Evolutionary conservation across 2,329 filamentous ascomycete species (phyloP).

Genomic region (Chaetomium strumarium): DNA sequence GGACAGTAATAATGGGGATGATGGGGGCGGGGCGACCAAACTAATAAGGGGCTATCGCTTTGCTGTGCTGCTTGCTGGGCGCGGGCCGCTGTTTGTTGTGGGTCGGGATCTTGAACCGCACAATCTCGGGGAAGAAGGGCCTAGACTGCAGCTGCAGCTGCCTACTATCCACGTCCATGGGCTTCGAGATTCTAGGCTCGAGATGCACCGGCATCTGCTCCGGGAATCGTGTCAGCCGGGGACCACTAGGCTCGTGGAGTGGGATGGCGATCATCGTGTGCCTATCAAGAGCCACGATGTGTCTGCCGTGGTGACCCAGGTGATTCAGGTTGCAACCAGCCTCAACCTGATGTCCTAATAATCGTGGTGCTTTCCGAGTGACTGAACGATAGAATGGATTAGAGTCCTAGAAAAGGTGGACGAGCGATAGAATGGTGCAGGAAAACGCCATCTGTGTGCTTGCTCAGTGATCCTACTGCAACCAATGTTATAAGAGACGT

Average conservation of each 20-base stretch:
- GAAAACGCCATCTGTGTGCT: too few species aligned
- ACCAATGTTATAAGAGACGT: too few species aligned
- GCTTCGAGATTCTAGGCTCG: conserved; percentile 51
- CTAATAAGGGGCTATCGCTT: conserved; percentile 46
- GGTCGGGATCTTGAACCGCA: conserved; percentile 28
- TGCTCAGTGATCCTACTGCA: too few species aligned
- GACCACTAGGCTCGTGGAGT: conserved; percentile 56
- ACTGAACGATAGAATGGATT: too few species aligned
- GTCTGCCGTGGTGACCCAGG: conserved; percentile 17
- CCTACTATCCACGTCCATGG: conserved; percentile 67
- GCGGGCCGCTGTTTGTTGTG: conserved; percentile 48
- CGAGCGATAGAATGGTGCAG: too few species aligned
- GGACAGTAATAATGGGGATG: conserved; percentile 16
- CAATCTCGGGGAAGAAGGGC: not conserved
- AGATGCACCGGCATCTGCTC: conserved; percentile 51
- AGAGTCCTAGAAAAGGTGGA: too few species aligned
- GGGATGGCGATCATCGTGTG: conserved; percentile 67
- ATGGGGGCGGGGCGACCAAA: conserved; percentile 21
- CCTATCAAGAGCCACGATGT: conserved; percentile 65
- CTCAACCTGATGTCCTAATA: too few species aligned
- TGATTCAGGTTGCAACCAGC: not conserved
- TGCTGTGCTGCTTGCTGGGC: conserved; percentile 55
- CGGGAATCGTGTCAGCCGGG: conserved; percentile 53
- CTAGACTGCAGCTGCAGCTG: conserved; percentile 36
- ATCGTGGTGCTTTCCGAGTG: too few species aligned